Evolutionary conservation across 1,284 basidiomycete species (phyloP), one percentile per base, ranked within the genome.

Genomic region (Exobasidium cylindrosporum): DNA sequence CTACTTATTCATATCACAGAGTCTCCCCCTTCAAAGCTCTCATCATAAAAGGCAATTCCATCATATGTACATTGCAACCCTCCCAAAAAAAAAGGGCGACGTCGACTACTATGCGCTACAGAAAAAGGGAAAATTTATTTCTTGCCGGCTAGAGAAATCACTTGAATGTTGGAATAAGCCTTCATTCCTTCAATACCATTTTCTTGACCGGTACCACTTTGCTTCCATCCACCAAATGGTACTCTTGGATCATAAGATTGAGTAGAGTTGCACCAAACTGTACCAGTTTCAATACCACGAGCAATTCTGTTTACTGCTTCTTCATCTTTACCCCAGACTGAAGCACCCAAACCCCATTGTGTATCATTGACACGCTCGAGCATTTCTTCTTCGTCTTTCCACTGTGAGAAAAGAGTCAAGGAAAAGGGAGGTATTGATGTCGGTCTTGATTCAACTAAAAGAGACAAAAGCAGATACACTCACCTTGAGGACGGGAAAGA

Each of bases 351-450:
- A 49, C 68, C 66, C 54, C 57, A 68, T 31, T 60, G 28, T 10
- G 66, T 58, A 53, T 68, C 67, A 57, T 70, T 70, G 56, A 61
- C 59, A 23, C 68, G 66, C 57, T 61, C 58, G 43, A 70, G 28
- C 14, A 70, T 52, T 6, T 70, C 66, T 1, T 47, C 64, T 50
- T 70, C 68, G 54, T 70, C 66, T 57, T 58, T 60, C 66, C 66
- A 70, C 52, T n/a, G n/a, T n/a, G n/a, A n/a, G n/a, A n/a, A n/a
- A n/a, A n/a, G n/a, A n/a, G n/a, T n/a, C n/a, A n/a, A n/a, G n/a
- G n/a, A n/a, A n/a, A n/a, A n/a, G n/a, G n/a, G n/a, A n/a, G n/a
- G n/a, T n/a, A n/a, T n/a, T n/a, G n/a, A n/a, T n/a, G n/a, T n/a
- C n/a, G n/a, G n/a, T n/a, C n/a, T n/a, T n/a, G n/a, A n/a, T n/a